phyloP scores from a whole-genome alignment of 768 basidiomycete species.

The Rhizopogon roseolus region DNA sequence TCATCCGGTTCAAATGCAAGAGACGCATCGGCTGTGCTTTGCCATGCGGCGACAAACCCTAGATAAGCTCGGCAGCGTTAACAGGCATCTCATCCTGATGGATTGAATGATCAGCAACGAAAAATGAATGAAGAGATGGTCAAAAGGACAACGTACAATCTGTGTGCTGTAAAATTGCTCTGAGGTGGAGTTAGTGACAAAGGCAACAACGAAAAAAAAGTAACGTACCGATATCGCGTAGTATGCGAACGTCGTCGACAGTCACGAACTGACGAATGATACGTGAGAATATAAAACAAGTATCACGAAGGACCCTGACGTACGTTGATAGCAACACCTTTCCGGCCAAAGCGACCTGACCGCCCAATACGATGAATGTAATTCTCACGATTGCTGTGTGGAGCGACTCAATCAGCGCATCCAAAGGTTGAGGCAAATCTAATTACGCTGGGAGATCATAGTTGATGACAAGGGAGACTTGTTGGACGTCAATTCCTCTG shows the following conservation, averaged over 20 bases:
- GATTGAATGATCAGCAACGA: conserved; percentile 17
- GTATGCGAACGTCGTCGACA: conserved; percentile 91
- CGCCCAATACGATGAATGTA: conserved; percentile 99
- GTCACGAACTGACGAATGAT: conserved; percentile 68
- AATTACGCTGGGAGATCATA: conserved; percentile 91
- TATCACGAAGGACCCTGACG: conserved; percentile 22
- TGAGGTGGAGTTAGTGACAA: conserved; percentile 24
- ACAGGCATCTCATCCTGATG: conserved; percentile 96
- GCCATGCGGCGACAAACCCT: conserved; percentile 17
- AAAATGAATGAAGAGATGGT: not conserved
- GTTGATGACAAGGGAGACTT: conserved; percentile 96
- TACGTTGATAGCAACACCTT: conserved; percentile 99
- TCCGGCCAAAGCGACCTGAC: conserved; percentile 97
- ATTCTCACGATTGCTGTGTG: conserved; percentile 86
- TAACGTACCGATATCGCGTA: conserved; percentile 88
- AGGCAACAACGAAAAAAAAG: not conserved
- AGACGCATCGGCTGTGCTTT: no score
- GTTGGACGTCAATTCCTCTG: conserved; percentile 96
- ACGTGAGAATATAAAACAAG: conserved; percentile 11
- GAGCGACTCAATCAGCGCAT: conserved; percentile 9
- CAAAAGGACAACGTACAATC: conserved; percentile 50
- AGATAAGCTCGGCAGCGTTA: conserved; percentile 96
- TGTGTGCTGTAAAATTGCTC: conserved; percentile 98
- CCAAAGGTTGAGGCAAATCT: conserved; percentile 3
- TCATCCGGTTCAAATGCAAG: conserved; percentile 1